A percentile compares a stretch with the other conserved stretches of the same genome.
phyloP scores from a whole-genome alignment of 1,284 basidiomycete genomes.

The Apiotrichum laibachii region DNA sequence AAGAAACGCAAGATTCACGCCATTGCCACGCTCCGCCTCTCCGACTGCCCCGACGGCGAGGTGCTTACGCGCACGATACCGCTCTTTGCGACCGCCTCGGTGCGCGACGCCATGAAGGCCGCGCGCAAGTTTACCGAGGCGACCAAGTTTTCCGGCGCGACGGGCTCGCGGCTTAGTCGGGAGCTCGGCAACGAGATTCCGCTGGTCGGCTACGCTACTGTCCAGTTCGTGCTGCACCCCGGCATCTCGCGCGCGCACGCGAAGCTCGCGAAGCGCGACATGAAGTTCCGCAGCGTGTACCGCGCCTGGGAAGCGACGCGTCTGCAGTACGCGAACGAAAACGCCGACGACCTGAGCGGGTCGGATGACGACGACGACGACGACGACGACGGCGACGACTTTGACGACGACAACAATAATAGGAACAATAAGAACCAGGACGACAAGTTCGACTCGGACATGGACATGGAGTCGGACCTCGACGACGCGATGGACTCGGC shows the following conservation, averaged over 20 bases:
- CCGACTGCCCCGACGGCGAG: constrained; percentile 37
- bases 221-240: constrained; percentile 37
- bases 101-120: constrained; percentile 30
- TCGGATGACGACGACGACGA: not conserved
- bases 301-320: constrained; percentile 45
- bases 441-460: constrained; percentile 11
- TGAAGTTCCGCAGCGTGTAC: constrained; percentile 43
- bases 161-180: not conserved
- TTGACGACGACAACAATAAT: no score
- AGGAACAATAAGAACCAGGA: not conserved
- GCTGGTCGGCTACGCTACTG: constrained; percentile 34
- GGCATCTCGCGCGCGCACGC: constrained; percentile 43
- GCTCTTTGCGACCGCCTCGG: constrained; percentile 37
- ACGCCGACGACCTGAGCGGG: constrained; percentile 2
- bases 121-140: constrained; percentile 3
- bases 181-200: not conserved
- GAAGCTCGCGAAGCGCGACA: constrained; percentile 41
- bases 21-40: constrained; percentile 35
- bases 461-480: constrained; percentile 2
- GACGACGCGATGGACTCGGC: not conserved
- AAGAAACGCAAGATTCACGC: constrained; percentile 44
- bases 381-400: not conserved
- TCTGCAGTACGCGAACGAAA: not conserved
- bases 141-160: constrained; percentile 1
- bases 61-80: constrained; percentile 25